A percentile compares a stretch with the other conserved stretches of the same genome.
Evolutionary conservation across 1,139 yeast genomes (phyloP).

Genomic region (Magnusiomyces paraingens): DNA sequence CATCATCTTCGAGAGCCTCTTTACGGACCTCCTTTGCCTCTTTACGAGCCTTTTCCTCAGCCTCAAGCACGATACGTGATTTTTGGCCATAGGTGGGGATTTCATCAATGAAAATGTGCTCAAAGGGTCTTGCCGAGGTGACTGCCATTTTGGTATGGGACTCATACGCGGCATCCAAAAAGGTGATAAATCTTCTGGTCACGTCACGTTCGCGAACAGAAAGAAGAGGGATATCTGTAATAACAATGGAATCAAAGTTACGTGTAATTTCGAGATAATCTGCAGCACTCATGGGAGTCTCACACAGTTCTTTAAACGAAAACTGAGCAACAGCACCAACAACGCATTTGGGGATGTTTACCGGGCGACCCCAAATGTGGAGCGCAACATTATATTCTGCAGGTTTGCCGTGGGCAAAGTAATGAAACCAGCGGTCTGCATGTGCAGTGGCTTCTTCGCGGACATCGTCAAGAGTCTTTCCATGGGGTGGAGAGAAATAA

Average conservation of each 20-base stretch:
- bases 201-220: constrained; percentile 73
- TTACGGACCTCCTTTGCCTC: not conserved
- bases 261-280: constrained; percentile 82
- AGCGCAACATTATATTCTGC: constrained; percentile 40
- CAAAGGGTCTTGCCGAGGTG: constrained; percentile 80
- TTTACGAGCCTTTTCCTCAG: constrained; percentile 1
- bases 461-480: constrained; percentile 39
- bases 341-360: constrained; percentile 66
- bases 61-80: not conserved
- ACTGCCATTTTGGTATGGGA: constrained; percentile 81
- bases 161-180: constrained; percentile 91
- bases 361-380: constrained; percentile 81
- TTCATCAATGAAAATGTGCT: constrained; percentile 79
- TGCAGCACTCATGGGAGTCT: constrained; percentile 87
- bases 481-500: constrained; percentile 65
- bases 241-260: constrained; percentile 67
- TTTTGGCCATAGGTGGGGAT: constrained; percentile 47
- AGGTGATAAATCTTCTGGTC: constrained; percentile 85
- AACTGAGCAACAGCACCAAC: constrained; percentile 85
- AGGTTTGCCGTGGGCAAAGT: constrained; percentile 54
- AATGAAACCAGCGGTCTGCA: constrained; percentile 67
- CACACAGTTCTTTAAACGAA: constrained; percentile 79
- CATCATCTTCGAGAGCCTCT: not conserved
- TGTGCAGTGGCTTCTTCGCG: constrained; percentile 54
- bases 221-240: constrained; percentile 86